These are phyloP conservation scores for Trichosanthes truncata DNA, from an alignment of 306 rosid genomes.

Conservation along the genomic window DNA sequence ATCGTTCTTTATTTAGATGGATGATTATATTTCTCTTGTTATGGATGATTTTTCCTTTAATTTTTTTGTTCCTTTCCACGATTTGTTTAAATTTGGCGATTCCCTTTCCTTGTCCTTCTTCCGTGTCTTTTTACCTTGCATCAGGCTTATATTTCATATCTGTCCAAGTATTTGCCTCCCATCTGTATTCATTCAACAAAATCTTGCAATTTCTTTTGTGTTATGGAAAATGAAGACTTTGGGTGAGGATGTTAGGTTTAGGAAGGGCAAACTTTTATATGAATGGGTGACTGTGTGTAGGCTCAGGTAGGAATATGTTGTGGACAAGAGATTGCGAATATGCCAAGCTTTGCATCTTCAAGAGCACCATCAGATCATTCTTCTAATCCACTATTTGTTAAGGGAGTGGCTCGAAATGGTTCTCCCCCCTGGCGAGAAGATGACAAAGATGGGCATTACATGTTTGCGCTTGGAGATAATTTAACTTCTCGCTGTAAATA, in stretches of 20 bases:
- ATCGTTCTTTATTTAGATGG: background rate
- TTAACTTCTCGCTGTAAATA: constrained; percentile 98
- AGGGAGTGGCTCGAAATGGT: constrained; percentile 83
- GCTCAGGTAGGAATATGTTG: constrained; percentile 99
- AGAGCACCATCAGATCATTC: constrained; percentile 59
- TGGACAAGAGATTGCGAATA: constrained; percentile 89
- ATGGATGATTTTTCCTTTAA: background rate
- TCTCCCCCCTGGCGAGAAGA: constrained; percentile 97
- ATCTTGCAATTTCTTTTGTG: background rate
- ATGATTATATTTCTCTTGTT: background rate
- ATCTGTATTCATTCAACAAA: background rate
- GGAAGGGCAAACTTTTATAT: constrained; percentile 31
- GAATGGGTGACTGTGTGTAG: constrained; percentile 96
- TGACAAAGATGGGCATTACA: constrained; percentile 99
- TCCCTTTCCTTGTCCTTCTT: background rate
- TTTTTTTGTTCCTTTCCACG: background rate
- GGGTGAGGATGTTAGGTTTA: constrained; percentile 8
- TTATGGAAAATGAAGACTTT: background rate
- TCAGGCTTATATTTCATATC: background rate
- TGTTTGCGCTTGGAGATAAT: constrained; percentile 94
- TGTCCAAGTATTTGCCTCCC: background rate
- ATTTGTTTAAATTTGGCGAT: background rate
- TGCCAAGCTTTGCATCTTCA: constrained; percentile 76
- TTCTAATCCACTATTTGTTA: constrained; percentile 51
- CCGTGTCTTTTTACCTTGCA: background rate